phyloP scores from a whole-genome alignment of 176 grass and related monocot genomes.

The Leersia perrieri region DNA sequence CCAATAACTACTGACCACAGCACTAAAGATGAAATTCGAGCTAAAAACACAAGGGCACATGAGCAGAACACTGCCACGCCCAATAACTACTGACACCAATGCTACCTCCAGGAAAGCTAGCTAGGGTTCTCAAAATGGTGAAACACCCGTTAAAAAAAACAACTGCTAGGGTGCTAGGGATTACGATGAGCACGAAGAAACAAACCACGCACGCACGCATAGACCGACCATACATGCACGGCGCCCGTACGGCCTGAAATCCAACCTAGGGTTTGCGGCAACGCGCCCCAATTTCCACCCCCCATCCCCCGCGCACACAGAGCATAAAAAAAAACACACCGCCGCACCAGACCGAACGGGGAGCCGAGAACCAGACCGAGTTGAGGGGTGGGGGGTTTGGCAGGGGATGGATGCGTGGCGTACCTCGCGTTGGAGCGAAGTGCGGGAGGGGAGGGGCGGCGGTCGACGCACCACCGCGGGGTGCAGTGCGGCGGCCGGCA shows the following conservation, averaged over 20 bases:
- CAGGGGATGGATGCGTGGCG: background rate
- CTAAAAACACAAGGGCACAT: no score
- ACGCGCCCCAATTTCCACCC: background rate
- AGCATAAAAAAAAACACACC: background rate
- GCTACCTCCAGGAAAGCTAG: background rate
- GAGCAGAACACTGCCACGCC: background rate
- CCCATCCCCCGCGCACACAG: background rate
- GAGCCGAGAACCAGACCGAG: background rate
- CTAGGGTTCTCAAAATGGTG: background rate
- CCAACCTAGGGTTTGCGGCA: background rate
- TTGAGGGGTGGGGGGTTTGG: no score
- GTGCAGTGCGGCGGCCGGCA: no score
- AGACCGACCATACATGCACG: background rate
- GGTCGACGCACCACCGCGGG: background rate
- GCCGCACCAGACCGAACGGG: background rate
- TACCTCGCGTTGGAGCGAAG: conserved; percentile 32
- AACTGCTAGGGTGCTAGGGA: background rate
- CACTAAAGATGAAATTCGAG: no score
- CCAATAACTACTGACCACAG: background rate
- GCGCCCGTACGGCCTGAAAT: background rate
- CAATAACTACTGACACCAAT: background rate
- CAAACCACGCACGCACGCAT: background rate
- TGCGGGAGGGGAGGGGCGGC: background rate
- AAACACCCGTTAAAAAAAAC: background rate
- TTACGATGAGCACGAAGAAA: background rate